Conservation (phyloP, 2,329 filamentous ascomycete genomes). For the Sordariomycetes sp. region DNA sequence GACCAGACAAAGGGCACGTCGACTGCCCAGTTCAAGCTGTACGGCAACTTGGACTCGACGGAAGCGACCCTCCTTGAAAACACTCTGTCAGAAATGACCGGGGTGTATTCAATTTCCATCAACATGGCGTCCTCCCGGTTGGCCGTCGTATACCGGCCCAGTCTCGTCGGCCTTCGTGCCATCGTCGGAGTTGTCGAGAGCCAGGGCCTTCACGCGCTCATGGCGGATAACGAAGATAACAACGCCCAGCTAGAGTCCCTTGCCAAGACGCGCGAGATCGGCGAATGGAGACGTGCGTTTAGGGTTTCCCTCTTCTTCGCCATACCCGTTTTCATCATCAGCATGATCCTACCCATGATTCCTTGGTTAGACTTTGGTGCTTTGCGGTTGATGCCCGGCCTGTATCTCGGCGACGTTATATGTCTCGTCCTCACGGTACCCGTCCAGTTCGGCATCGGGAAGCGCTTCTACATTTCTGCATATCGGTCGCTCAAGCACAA, state of each 20-base stretch:
- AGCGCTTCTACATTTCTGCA: slow-evolving; percentile 86
- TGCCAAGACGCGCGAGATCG: slow-evolving; percentile 91
- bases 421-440: slow-evolving; percentile 79
- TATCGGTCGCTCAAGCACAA: slow-evolving; percentile 85
- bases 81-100: slow-evolving; percentile 48
- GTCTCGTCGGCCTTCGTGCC: slow-evolving; percentile 61
- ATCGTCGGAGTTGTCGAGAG: slow-evolving; percentile 74
- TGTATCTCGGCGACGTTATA: slow-evolving; percentile 79
- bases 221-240: slow-evolving; percentile 88
- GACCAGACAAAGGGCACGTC: slow-evolving; percentile 42
- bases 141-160: slow-evolving; percentile 58
- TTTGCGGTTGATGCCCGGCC: slow-evolving; percentile 51
- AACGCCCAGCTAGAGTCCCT: slow-evolving; percentile 93
- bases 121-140: slow-evolving; percentile 63
- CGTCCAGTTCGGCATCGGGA: slow-evolving; percentile 92
- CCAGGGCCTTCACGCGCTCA: slow-evolving; percentile 76
- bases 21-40: slow-evolving; percentile 70
- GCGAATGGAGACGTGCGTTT: slow-evolving; percentile 81
- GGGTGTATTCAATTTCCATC: slow-evolving; percentile 62
- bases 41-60: slow-evolving; percentile 59
- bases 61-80: slow-evolving; percentile 62
- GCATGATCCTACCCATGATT: slow-evolving; percentile 90
- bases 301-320: slow-evolving; percentile 67
- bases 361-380: slow-evolving; percentile 66
- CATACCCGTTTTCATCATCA: slow-evolving; percentile 78